Percentiles rank a stretch among this genome's conserved stretches.
Conservation (phyloP, 2,329 filamentous ascomycete genomes). For the Diplocarpon mali region DNA sequence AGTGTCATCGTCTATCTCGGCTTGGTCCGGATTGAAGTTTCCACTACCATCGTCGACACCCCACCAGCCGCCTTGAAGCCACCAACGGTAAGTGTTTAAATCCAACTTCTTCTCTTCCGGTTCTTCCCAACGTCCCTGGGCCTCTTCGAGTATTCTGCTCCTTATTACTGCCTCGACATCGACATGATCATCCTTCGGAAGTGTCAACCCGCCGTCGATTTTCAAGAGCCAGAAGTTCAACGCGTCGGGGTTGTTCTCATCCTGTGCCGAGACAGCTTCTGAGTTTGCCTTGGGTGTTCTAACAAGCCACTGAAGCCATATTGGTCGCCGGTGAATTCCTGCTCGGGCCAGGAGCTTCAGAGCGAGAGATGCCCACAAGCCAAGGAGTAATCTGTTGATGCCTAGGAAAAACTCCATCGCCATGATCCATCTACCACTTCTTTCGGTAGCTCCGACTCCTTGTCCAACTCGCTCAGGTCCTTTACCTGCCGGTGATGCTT, state of each 20-base stretch:
- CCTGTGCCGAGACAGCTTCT: constrained; percentile 7
- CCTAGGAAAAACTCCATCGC: constrained; percentile 66
- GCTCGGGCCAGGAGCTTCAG: constrained; percentile 39
- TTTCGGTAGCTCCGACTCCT: constrained; percentile 69
- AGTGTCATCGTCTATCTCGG: constrained; percentile 54
- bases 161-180: constrained; percentile 77
- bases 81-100: constrained; percentile 70
- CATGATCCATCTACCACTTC: constrained; percentile 68
- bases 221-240: constrained; percentile 43
- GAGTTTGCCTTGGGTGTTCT: constrained; percentile 21
- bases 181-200: constrained; percentile 51
- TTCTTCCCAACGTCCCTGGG: constrained; percentile 30
- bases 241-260: constrained; percentile 23
- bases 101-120: constrained; percentile 58
- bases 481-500: constrained; percentile 32
- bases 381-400: constrained; percentile 55
- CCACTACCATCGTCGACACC: constrained; percentile 72
- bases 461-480: constrained; percentile 33
- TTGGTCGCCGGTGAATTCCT: constrained; percentile 50
- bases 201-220: constrained; percentile 39
- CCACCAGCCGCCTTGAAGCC: constrained; percentile 75
- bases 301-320: constrained; percentile 43
- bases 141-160: constrained; percentile 39
- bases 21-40: constrained; percentile 52
- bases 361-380: constrained; percentile 26